phyloP scores from a whole-genome alignment of 2,329 filamentous ascomycete species.

The Pseudopyricularia cyperi region DNA sequence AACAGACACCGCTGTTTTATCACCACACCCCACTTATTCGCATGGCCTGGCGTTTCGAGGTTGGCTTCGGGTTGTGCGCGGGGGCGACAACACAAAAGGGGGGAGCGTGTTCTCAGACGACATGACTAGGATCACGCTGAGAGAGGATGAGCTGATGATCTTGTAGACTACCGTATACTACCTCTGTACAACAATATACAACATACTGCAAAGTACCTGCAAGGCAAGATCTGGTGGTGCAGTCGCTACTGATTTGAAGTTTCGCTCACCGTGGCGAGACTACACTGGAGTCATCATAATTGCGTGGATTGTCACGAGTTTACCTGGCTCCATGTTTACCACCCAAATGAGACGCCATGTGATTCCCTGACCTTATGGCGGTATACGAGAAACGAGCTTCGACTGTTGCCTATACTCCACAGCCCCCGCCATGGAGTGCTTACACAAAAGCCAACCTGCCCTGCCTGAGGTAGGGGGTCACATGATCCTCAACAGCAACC shows the following conservation, averaged over 20 bases:
- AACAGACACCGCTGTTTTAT: not conserved
- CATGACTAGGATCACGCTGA: not conserved
- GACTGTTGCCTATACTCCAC: too few relatives aligned
- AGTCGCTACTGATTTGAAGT: too few relatives aligned
- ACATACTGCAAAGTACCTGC: not conserved
- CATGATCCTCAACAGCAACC: too few relatives aligned
- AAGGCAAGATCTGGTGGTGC: too few relatives aligned
- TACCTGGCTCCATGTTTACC: too few relatives aligned
- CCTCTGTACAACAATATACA: not conserved
- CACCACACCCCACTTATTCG: not conserved
- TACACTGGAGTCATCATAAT: too few relatives aligned
- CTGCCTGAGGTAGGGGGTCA: not conserved
- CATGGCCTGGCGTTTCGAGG: not conserved
- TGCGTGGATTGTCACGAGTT: too few relatives aligned
- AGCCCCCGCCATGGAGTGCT: too few relatives aligned
- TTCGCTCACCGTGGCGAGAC: too few relatives aligned
- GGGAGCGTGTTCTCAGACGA: not conserved
- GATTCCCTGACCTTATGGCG: too few relatives aligned
- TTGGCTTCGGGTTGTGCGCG: conserved; percentile 11
- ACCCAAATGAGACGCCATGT: too few relatives aligned
- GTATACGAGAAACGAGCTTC: too few relatives aligned
- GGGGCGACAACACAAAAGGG: conserved; percentile 8
- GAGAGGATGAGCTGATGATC: not conserved
- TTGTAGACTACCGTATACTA: not conserved
- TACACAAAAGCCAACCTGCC: not conserved